A percentile compares a stretch with the other conserved stretches of the same genome.
Conservation (phyloP, 495 filamentous ascomycete species). For the Neurospora terricola region DNA sequence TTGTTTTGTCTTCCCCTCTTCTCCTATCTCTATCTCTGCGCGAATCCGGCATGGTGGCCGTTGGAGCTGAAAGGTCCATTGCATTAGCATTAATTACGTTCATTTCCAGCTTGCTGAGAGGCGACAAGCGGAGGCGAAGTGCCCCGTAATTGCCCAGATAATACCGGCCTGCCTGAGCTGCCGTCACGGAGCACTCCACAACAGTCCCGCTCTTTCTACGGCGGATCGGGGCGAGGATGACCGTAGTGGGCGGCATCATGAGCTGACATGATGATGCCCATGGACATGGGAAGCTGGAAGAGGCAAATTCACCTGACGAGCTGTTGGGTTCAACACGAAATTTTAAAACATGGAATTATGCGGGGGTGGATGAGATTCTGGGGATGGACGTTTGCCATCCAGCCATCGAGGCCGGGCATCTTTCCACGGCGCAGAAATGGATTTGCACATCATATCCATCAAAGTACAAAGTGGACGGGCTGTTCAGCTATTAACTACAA, state of each 20-base stretch:
- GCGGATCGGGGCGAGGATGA: neutral
- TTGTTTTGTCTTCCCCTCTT: neutral
- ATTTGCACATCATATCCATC: neutral
- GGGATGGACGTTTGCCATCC: neutral
- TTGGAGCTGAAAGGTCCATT: neutral
- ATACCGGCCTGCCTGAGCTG: neutral
- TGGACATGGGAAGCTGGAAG: neutral
- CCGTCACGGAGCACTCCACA: neutral
- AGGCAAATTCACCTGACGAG: neutral
- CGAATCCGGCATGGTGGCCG: neutral
- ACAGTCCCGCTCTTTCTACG: neutral
- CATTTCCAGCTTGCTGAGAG: neutral
- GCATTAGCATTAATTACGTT: neutral
- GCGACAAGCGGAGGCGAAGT: neutral
- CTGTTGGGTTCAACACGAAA: neutral
- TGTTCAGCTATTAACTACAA: neutral
- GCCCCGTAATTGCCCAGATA: neutral
- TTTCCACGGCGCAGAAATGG: neutral
- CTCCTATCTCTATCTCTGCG: neutral
- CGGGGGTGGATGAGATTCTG: neutral
- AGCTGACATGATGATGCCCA: neutral
- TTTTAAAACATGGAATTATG: neutral
- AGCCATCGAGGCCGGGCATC: neutral
- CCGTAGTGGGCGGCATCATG: neutral
- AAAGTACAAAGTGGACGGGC: neutral